phyloP scores from a whole-genome alignment of 768 basidiomycete species.

The Paxillus involutus region DNA sequence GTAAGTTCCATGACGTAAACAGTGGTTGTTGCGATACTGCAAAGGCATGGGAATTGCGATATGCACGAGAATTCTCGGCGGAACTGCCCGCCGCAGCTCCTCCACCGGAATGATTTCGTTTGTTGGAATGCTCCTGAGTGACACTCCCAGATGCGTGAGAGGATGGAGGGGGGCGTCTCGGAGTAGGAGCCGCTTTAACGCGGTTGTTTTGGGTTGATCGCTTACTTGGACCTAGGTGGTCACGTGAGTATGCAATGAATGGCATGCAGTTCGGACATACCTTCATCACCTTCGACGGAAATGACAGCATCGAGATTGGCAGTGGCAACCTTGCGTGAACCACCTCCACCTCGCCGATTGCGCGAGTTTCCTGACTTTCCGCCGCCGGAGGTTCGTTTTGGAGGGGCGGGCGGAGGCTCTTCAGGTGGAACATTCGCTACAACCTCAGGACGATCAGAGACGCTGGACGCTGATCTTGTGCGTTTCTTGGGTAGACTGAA shows the following conservation, averaged over 20 bases:
- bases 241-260: conserved; percentile 33
- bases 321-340: conserved; percentile 25
- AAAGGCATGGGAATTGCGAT: conserved; percentile 78
- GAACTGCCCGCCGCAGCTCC: conserved; percentile 36
- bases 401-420: conserved; percentile 38
- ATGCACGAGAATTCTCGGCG: conserved; percentile 60
- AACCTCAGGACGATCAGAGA: conserved; percentile 55
- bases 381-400: conserved; percentile 25
- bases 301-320: conserved; percentile 21
- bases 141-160: conserved; percentile 31
- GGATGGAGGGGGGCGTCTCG: conserved; percentile 31
- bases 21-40: conserved; percentile 76
- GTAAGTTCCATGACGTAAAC: conserved; percentile 86
- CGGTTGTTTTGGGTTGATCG: conserved; percentile 42
- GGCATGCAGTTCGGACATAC: conserved; percentile 34
- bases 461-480: conserved; percentile 71
- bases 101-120: conserved; percentile 46
- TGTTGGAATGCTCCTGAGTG: conserved; percentile 45
- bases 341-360: conserved; percentile 29
- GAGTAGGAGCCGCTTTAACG: conserved; percentile 27
- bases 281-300: conserved; percentile 60
- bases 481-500: conserved; percentile 62
- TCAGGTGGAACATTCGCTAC: conserved; percentile 38
- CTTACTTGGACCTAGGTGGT: conserved; percentile 35
- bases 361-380: conserved; percentile 28